Evolutionary conservation across 2,329 filamentous ascomycete species (phyloP), one percentile per base, ranked within the genome.

Genomic region (Claviceps africana): DNA sequence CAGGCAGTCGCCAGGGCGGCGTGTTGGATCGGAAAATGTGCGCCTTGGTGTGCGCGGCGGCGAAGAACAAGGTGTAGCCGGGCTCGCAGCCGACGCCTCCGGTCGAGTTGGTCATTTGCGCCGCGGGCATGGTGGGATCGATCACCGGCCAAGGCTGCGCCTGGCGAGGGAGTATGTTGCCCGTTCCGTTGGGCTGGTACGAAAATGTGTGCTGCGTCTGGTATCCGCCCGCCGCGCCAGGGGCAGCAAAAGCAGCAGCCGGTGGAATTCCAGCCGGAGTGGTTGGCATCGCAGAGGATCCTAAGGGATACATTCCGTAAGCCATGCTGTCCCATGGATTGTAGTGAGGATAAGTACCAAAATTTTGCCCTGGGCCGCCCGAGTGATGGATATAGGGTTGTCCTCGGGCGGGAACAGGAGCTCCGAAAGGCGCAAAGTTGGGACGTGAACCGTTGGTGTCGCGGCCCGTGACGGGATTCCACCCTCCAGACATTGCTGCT

Each of bases 21-120:
- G 62, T 68, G 17, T 64, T 58, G 9, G 72, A 71, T 56, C 73
- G 74, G 63, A 84, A 72, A 2, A 83, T 69, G 57, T 82, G 78
- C 7, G 82, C 67, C 56, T 78, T 81, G 31, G 77, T 78, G 62
- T 82, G 77, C 56, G 77, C 70, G 0, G 67, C 59, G 0, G 77
- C 73, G 64, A 82, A 83, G 60, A 82, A 74, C 64, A 81, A 80
- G 65, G 80, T 79, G 67, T 81, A 83, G 2, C 79, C 81, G 0
- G 76, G 77, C 58, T 82, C 79, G 54, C 75, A 75, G 42, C 79
- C 77, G 1, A 74, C 69, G 22, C 78, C 78, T 45, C 79, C 77
- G 0, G 76, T 76, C 0, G 73, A 71, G 64, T 82, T 81, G 47
- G 70, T 71, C 65, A 83, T 67, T 56, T 78, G 74, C 30, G 73